Percentiles rank a stretch among this genome's conserved stretches.
Conservation (phyloP, 2,329 filamentous ascomycete genomes). For the Volutella citrinella region DNA sequence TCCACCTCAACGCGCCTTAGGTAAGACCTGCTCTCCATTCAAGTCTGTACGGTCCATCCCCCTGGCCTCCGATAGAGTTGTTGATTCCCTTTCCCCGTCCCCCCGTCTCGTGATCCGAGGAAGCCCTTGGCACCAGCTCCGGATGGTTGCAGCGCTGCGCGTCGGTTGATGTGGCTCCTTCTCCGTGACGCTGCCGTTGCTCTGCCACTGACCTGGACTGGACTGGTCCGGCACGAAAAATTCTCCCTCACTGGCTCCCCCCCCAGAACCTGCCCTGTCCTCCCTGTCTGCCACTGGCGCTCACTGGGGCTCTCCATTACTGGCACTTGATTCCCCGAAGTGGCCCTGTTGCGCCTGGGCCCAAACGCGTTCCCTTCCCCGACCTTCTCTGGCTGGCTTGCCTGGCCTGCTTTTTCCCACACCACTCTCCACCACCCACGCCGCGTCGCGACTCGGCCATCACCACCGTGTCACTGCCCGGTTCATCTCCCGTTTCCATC, state of each 20-base stretch:
- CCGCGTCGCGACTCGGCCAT: slow-evolving; percentile 43
- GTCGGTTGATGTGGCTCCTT: slow-evolving; percentile 15
- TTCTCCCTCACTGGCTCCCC: slow-evolving; percentile 25
- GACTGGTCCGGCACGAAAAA: slow-evolving; percentile 27
- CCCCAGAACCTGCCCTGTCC: slow-evolving; percentile 8
- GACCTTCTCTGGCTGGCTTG: slow-evolving; percentile 21
- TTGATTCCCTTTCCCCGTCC: slow-evolving; percentile 1
- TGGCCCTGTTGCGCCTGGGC: slow-evolving; percentile 11
- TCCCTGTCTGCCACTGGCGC: slow-evolving; percentile 10
- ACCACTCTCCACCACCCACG: slow-evolving; percentile 38
- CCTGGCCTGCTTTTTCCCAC: slow-evolving; percentile 27
- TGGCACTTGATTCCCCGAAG: slow-evolving; percentile 18
- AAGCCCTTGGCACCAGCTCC: slow-evolving; percentile 10
- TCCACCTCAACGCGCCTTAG: slow-evolving; percentile 29
- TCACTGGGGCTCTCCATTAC: slow-evolving; percentile 19
- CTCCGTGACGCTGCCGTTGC: slow-evolving; percentile 6
- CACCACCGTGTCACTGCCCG: slow-evolving; percentile 48
- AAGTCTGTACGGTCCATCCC: slow-evolving; percentile 8
- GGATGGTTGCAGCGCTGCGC: slow-evolving; percentile 25
- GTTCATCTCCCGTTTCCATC: slow-evolving; percentile 34
- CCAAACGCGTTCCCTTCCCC: slow-evolving; percentile 7
- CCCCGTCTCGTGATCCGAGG: slow-evolving; percentile 12
- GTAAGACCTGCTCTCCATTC: slow-evolving; percentile 29
- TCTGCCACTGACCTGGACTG: slow-evolving; percentile 11
- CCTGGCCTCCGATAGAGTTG: slow-evolving; percentile 15